Evolutionary conservation across 768 basidiomycete genomes (phyloP).

Genomic region (Phanerochaete sordida): DNA sequence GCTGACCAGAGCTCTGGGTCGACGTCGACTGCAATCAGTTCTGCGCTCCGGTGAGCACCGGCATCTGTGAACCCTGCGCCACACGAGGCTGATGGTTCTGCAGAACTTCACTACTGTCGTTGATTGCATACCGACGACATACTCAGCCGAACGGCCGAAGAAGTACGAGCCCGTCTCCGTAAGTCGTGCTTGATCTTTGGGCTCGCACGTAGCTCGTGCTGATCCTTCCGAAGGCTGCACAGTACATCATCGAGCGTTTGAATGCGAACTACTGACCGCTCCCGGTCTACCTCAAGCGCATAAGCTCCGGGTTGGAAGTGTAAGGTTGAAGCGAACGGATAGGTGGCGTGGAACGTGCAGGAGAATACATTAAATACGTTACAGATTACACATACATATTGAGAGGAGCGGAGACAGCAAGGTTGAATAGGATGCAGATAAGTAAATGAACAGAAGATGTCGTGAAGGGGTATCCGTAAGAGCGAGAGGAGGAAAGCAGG

Average conservation of each 20-base stretch:
- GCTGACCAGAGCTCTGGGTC: background rate
- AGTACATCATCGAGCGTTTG: constrained; percentile 13
- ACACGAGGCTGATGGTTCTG: background rate
- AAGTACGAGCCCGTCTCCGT: constrained; percentile 43
- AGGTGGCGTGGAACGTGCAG: too few relatives aligned
- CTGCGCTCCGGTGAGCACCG: constrained; percentile 30
- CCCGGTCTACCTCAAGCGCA: too few relatives aligned
- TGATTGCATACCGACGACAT: constrained; percentile 48
- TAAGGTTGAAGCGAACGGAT: too few relatives aligned
- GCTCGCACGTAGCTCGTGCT: constrained; percentile 29
- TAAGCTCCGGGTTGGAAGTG: too few relatives aligned
- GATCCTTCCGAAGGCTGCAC: background rate
- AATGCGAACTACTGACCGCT: constrained; percentile 7
- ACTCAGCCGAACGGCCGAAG: constrained; percentile 45
- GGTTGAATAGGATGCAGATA: too few relatives aligned
- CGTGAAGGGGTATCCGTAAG: too few relatives aligned
- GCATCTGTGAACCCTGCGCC: background rate
- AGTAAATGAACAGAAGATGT: background rate
- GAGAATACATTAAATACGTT: too few relatives aligned
- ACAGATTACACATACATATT: too few relatives aligned
- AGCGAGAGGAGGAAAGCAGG: too few relatives aligned
- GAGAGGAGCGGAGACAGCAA: too few relatives aligned
- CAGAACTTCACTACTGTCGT: constrained; percentile 25
- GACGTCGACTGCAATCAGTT: constrained; percentile 12
- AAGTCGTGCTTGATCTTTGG: constrained; percentile 17